Base-by-base conservation (phyloP, 306 rosid genomes). In the Oxytropis ochrocephala region DNA sequence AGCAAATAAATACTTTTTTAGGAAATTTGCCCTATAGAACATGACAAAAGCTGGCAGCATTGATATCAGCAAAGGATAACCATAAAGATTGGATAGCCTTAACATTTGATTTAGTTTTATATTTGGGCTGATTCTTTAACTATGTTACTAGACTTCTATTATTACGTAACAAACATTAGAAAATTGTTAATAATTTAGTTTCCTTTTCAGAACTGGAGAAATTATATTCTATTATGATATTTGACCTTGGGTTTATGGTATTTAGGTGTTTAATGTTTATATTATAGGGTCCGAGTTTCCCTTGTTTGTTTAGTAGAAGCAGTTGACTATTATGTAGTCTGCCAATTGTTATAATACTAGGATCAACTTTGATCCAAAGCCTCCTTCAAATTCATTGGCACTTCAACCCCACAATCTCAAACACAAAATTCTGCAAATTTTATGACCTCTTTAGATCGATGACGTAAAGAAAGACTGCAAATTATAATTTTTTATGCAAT, bases 301-400 rank as follows among this genome's bases (percentile, higher is more conserved):
- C 18, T 49, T 6, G 3, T 60, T 72, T 35, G 17, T 13, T 38
- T 50, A 21, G 24, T 32, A 1, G 3, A 24, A 48, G 46, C 32
- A 50, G 16, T 29, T 18, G 10, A 19, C 18, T 43, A 24, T 24
- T 12, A 32, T n/a, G 38, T 44, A 16, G 47, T 70, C 21, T 18
- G 11, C 18, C 39, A 57, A 58, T 9, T 24, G 24, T 46, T 18
- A 17, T 2, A 32, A 12, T 36, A 44, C 8, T 33, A 33, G 38
- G 38, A 33, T 33, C 8, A 6, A 33, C 6, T 33, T 33, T 33
- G 62, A 74, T 76, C 75, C 77, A 68, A 46, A 79, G n/a, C 38
- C 68, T 56, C 72, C 70, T 51, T 55, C 62, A 78, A 83, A 77
- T 55, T 66, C 74, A 79, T 78, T 81, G 69, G 73, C 82, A 86